Conservation (phyloP, 768 basidiomycete genomes). For the Auricularia cornea region DNA sequence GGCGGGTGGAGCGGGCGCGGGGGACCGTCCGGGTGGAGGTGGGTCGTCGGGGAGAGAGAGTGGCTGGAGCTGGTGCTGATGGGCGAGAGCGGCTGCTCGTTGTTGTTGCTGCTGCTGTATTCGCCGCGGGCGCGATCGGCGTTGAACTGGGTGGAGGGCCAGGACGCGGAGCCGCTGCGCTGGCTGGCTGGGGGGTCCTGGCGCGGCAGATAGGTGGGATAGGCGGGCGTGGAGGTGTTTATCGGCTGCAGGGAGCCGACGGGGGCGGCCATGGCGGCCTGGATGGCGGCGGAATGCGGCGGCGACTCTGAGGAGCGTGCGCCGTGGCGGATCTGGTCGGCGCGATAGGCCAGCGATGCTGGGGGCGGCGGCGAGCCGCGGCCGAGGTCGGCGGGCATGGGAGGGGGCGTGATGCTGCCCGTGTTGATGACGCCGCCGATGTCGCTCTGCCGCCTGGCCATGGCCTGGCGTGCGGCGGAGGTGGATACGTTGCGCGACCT, state of each 20-base stretch:
- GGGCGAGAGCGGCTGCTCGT: neutral
- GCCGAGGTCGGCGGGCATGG: neutral
- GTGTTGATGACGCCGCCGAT: neutral
- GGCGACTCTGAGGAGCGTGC: neutral
- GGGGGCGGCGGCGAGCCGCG: neutral
- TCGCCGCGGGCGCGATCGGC: neutral
- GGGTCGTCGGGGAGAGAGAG: neutral
- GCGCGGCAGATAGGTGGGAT: neutral
- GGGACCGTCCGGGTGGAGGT: neutral
- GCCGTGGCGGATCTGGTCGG: neutral
- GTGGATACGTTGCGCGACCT: neutral
- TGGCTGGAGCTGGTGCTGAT: neutral
- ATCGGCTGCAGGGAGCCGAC: neutral
- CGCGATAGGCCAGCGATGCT: neutral
- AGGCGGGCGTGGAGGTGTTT: neutral
- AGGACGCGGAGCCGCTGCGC: neutral
- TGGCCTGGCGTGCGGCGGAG: neutral
- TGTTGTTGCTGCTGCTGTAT: too few species aligned
- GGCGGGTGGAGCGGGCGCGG: neutral
- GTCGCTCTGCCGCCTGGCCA: neutral
- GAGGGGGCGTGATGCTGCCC: neutral
- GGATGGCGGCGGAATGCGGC: neutral
- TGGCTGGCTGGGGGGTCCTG: neutral
- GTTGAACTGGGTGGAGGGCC: neutral
- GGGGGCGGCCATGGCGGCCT: neutral